Conservation (phyloP, 2,329 filamentous ascomycete species). For the Stachybotrys chlorohalonatus region DNA sequence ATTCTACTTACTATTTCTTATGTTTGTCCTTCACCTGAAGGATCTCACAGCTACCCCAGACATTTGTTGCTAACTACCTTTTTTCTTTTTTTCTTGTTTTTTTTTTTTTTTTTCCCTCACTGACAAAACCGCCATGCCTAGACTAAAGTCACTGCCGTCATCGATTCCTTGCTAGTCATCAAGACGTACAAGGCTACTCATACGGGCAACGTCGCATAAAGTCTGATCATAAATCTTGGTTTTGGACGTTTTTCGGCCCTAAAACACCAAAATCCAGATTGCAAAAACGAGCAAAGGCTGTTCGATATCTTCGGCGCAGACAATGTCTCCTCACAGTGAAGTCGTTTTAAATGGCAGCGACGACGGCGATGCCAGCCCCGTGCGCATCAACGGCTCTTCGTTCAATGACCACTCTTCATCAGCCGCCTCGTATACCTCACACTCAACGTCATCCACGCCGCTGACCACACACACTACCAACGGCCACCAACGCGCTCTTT, state of each 20-base stretch:
- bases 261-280: too few species aligned
- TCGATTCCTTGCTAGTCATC: background rate
- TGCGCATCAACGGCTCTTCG: constrained; percentile 5
- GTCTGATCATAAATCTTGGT: too few species aligned
- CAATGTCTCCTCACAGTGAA: constrained; percentile 27
- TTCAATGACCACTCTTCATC: background rate
- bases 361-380: constrained; percentile 7
- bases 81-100: too few species aligned
- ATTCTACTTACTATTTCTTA: background rate
- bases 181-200: background rate
- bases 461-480: constrained; percentile 11
- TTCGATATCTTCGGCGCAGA: too few species aligned
- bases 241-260: too few species aligned
- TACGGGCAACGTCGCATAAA: background rate
- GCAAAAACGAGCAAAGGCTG: too few species aligned
- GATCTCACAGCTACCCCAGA: too few species aligned
- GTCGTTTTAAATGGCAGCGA: constrained; percentile 17
- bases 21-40: background rate
- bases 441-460: constrained; percentile 8
- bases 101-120: background rate
- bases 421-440: background rate
- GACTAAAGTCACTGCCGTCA: background rate
- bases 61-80: background rate
- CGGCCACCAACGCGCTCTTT: constrained; percentile 7
- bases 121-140: background rate